phyloP scores from a whole-genome alignment of 108 stramenopile genomes.

The Aurantiochytrium sp. region DNA sequence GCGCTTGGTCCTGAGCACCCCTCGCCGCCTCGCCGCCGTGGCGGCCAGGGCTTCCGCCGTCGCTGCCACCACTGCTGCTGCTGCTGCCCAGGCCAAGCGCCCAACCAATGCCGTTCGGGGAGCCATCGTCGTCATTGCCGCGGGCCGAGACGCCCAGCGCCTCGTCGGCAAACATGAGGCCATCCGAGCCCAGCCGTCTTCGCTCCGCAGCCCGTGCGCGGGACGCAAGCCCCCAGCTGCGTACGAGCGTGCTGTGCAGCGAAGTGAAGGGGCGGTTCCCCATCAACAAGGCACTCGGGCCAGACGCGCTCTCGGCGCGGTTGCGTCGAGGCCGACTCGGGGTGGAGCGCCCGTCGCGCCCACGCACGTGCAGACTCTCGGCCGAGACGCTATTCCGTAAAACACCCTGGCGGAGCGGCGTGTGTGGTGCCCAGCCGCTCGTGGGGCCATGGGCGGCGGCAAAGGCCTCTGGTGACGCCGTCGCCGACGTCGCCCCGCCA shows the following conservation, averaged over 20 bases:
- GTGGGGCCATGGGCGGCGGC: too few species aligned
- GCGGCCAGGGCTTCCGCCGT: too few species aligned
- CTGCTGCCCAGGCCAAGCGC: neutral
- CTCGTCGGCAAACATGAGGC: neutral
- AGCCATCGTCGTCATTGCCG: neutral
- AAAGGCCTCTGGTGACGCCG: too few species aligned
- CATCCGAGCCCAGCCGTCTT: neutral
- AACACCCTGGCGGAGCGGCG: too few species aligned
- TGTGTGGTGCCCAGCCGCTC: too few species aligned
- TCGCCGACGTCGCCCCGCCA: too few species aligned
- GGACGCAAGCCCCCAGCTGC: neutral
- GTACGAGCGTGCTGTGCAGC: neutral
- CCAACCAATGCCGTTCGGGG: neutral
- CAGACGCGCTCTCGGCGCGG: neutral
- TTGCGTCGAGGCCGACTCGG: neutral
- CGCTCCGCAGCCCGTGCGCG: neutral
- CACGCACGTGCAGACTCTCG: neutral
- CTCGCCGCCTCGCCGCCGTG: too few species aligned
- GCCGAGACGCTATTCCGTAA: neutral
- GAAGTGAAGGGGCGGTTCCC: neutral
- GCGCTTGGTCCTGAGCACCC: too few species aligned
- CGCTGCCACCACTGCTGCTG: too few species aligned
- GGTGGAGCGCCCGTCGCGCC: neutral
- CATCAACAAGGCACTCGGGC: neutral
- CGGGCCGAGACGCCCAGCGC: neutral